Evolutionary conservation across 208 protist genomes (phyloP).

Genomic region (Angomonas ambiguus): DNA sequence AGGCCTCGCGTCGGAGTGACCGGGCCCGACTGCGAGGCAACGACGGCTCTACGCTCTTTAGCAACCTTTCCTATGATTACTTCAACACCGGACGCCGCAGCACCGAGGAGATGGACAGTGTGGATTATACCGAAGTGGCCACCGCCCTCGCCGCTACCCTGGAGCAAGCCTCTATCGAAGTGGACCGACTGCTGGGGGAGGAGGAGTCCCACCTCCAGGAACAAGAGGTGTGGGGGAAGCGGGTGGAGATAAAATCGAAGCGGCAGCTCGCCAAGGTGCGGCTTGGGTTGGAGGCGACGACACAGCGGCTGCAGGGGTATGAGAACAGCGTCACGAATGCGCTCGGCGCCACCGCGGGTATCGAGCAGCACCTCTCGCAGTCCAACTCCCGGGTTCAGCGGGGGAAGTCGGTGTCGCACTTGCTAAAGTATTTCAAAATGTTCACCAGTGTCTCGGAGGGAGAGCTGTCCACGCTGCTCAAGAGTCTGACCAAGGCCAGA

Average conservation of each 20-base stretch:
- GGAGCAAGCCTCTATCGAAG: conserved; percentile 38
- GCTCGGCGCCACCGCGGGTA: conserved; percentile 72
- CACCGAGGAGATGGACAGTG: neutral
- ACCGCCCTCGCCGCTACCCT: conserved; percentile 39
- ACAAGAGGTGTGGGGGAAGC: conserved; percentile 62
- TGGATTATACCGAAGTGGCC: conserved; percentile 38
- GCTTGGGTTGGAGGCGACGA: conserved; percentile 75
- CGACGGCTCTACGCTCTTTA: conserved; percentile 9
- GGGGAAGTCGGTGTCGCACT: conserved; percentile 58
- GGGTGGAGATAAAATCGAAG: conserved; percentile 71
- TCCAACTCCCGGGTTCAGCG: conserved; percentile 80
- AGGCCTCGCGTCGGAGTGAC: conserved; percentile 4
- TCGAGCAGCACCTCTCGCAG: conserved; percentile 82
- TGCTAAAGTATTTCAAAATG: conserved; percentile 74
- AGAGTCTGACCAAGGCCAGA: conserved; percentile 53
- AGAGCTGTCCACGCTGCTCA: conserved; percentile 46
- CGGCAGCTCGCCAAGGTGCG: conserved; percentile 63
- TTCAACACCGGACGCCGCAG: neutral
- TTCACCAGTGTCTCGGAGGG: conserved; percentile 40
- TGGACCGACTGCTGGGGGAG: conserved; percentile 43
- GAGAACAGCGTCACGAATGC: conserved; percentile 83
- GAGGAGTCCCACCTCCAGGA: conserved; percentile 37
- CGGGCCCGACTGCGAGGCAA: conserved; percentile 4
- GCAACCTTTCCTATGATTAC: neutral
- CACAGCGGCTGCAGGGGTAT: conserved; percentile 63